Evolutionary conservation across 2,329 filamentous ascomycete species (phyloP), one percentile per base, ranked within the genome.

Genomic region (Ceratocystis lukuohia): DNA sequence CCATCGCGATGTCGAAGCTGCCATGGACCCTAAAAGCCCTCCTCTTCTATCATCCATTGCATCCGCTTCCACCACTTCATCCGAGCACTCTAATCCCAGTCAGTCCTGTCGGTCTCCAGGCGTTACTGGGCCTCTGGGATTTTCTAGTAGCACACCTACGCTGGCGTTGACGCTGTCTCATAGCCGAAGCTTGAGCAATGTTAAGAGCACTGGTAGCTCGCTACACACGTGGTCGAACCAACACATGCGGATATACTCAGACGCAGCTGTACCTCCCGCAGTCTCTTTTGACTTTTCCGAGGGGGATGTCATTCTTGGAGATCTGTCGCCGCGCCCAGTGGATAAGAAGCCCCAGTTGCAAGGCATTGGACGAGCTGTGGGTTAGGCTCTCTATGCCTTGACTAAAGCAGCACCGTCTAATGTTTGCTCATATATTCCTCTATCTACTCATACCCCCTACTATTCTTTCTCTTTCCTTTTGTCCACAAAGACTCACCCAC

Each of bases 281-380:
- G 30, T 59, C 56, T 74, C 77, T 68, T 69, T 78, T 28, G 79
- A 78, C 8, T 76, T 79, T 33, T 78, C 79, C 5, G 66, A 68
- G 12, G 78, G 83, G 3, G 79, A 82, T 7, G 70, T 75, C 48
- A 73, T 75, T 20, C 69, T 78, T 6, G 78, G 75, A 4, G 80
- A 78, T 1, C 72, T 82, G 4, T 80, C 81, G 22, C 80, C 81
- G 1, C 77, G 79, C 7, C 80, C 80, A 12, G 71, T 77, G 10
- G 48, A 45, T 15, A 66, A 65, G 53, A 20, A 48, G n/a, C 67
- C 65, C 6, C 76, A 76, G 66, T 74, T 76, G 66, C 77, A 76
- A 10, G 77, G 79, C 61, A 84, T 83, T 73, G 82, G 82, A 5
- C 76, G 79, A 33, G 81, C 81, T 2, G 79, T 84, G 65, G 81